Base-by-base conservation (phyloP, 169 alveolate species). In the Neospora caninum region DNA sequence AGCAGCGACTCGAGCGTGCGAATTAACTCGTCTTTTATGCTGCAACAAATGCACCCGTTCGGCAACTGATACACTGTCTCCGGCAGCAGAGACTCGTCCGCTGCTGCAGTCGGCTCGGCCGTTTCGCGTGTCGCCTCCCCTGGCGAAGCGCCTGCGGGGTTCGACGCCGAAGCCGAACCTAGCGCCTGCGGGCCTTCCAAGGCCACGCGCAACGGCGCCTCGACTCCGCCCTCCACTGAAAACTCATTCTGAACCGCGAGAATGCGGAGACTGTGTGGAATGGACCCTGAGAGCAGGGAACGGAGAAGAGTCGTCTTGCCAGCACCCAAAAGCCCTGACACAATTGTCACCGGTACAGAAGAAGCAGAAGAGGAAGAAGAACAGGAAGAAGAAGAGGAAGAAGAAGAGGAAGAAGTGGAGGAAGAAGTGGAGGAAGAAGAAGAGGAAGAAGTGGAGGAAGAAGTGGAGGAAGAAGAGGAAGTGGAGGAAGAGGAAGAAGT, bases 21-120 rank as follows among this genome's bases (percentile, higher is more conserved):
- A 27, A 97, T 91, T 34, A 97, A 84, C 92, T 97, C 98, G 88
- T 94, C 98, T 95, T 96, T 96, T 10, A 96, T 97, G 16, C 98
- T 93, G 91, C 99, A 97, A 91, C 99, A 97, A 53, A 97, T 95
- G 92, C 99, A 97, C 38, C 99, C 99, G 94, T 96, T 96, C 18
- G 99, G 99, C 49, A 97, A 93, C 95, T 97, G 98, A 16, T 41
- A 88, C 22, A 64, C 69, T 25, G 41, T 78, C 67, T 82, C 89
- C 36, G 54, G 89, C 67, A 82, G 89, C n/a, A 29, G 64, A 4
- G 41, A 64, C 34, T 38, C 89, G 0, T 38, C 89, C 34, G 45
- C 88, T 39, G 25, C 88, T 6, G 29, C 88, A 16, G 10, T 34
- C 80, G 31, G 27, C n/a, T n/a, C n/a, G n/a, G n/a, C n/a, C n/a